Conservation (phyloP, 257 asterid species). For the Salvia rosmarinus region DNA sequence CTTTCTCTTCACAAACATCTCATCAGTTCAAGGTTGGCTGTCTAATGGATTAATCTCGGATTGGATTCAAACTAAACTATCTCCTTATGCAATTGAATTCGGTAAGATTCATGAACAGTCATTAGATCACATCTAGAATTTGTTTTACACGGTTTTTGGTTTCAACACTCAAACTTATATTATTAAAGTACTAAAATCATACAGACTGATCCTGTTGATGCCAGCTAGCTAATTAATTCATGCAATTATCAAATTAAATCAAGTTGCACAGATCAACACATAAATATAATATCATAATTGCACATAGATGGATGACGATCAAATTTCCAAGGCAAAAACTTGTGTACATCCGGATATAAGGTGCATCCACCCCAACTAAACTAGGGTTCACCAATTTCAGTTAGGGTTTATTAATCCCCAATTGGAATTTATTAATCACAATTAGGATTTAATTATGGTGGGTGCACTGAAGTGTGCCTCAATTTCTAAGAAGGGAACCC, state of each 20-base stretch:
- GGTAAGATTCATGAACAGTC: not conserved
- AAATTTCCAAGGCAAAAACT: too few relatives aligned
- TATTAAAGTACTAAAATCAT: not conserved
- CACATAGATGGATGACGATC: not conserved
- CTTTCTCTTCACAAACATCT: not conserved
- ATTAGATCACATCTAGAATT: not conserved
- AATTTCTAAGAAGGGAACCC: not conserved
- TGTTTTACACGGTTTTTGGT: not conserved
- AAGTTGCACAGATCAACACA: constrained; percentile 14
- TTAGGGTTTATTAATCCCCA: too few relatives aligned
- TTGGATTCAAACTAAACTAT: not conserved
- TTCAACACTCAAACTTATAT: not conserved
- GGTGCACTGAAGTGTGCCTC: too few relatives aligned
- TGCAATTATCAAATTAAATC: not conserved
- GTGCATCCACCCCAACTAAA: too few relatives aligned
- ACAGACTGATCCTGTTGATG: not conserved
- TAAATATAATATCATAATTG: not conserved
- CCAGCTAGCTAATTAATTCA: not conserved
- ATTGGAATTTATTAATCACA: too few relatives aligned
- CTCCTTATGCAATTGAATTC: not conserved
- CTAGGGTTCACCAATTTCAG: too few relatives aligned
- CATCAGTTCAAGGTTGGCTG: not conserved
- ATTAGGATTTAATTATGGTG: too few relatives aligned
- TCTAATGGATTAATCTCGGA: not conserved
- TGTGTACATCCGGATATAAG: too few relatives aligned